Evolutionary conservation across 1,139 yeast genomes (phyloP).

Genomic region (Suhomyces anneliseae): DNA sequence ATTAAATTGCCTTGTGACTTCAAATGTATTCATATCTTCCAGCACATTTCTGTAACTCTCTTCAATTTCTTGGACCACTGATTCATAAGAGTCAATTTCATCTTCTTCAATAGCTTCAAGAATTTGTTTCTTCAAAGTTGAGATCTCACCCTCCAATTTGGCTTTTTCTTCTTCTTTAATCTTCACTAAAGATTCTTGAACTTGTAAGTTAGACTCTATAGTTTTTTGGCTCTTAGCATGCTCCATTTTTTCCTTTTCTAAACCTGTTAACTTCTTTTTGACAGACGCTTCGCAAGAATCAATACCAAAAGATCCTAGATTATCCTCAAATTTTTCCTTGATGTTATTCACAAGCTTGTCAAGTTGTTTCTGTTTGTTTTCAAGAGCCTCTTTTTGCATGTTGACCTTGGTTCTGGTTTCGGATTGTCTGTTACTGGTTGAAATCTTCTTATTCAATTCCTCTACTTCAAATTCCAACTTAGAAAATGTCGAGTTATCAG

Average conservation of each 20-base stretch:
- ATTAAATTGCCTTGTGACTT: constrained; percentile 66
- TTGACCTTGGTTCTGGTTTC: constrained; percentile 34
- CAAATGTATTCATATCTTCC: constrained; percentile 62
- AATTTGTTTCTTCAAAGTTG: constrained; percentile 21
- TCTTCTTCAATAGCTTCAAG: constrained; percentile 38
- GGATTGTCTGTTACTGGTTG: constrained; percentile 55
- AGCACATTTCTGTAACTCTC: constrained; percentile 57
- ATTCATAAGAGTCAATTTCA: constrained; percentile 51
- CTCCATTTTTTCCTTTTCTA: constrained; percentile 11
- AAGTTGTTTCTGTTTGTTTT: constrained; percentile 19
- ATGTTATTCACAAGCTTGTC: constrained; percentile 21
- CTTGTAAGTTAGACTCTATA: background rate
- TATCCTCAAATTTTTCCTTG: constrained; percentile 14
- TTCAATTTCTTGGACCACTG: constrained; percentile 55
- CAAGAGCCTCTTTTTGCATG: constrained; percentile 15
- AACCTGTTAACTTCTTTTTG: constrained; percentile 13
- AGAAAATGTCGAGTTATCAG: constrained; percentile 38
- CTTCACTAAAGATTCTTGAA: constrained; percentile 13
- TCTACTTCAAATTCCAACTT: constrained; percentile 57
- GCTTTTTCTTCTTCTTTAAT: constrained; percentile 14
- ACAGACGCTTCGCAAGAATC: constrained; percentile 23
- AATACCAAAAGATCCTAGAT: constrained; percentile 22
- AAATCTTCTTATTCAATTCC: constrained; percentile 49
- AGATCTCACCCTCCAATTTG: constrained; percentile 19
- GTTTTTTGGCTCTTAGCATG: constrained; percentile 11